These are phyloP conservation scores for Venturia effusa DNA, from an alignment of 2,329 filamentous ascomycete genomes.

Conservation along the genomic window DNA sequence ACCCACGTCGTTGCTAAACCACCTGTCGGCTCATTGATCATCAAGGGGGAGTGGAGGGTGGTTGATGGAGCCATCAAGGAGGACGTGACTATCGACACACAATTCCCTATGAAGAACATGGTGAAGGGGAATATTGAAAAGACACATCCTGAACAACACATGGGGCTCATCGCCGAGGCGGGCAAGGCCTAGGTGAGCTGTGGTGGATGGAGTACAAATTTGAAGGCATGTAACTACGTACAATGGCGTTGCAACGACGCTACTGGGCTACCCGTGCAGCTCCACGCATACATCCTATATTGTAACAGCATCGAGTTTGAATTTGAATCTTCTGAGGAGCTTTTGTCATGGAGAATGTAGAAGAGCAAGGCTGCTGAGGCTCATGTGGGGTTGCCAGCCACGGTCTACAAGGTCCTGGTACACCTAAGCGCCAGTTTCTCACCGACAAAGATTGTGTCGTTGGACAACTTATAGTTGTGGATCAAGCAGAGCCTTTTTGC, in stretches of 20 bases:
- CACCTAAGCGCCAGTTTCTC: background rate
- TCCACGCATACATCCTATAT: background rate
- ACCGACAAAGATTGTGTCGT: background rate
- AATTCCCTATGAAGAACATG: conserved; percentile 33
- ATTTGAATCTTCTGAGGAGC: background rate
- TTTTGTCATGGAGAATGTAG: background rate
- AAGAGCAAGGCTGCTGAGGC: background rate
- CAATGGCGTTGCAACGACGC: too few species aligned
- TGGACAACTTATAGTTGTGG: background rate
- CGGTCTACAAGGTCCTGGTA: background rate
- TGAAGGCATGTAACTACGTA: background rate
- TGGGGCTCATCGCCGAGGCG: conserved; percentile 18
- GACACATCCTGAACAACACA: conserved; percentile 28
- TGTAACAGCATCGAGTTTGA: too few species aligned
- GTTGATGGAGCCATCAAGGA: conserved; percentile 22
- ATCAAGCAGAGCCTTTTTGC: background rate
- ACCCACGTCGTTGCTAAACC: conserved; percentile 29
- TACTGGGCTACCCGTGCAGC: too few species aligned
- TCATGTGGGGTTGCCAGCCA: background rate
- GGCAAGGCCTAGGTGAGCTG: background rate
- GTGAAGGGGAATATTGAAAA: conserved; percentile 30
- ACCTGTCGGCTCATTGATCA: conserved; percentile 27
- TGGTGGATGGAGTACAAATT: background rate
- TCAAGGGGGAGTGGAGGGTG: conserved; percentile 28
- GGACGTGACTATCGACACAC: conserved; percentile 30